Conservation (phyloP, 2,329 filamentous ascomycete genomes). For the Botryotinia globosa region DNA sequence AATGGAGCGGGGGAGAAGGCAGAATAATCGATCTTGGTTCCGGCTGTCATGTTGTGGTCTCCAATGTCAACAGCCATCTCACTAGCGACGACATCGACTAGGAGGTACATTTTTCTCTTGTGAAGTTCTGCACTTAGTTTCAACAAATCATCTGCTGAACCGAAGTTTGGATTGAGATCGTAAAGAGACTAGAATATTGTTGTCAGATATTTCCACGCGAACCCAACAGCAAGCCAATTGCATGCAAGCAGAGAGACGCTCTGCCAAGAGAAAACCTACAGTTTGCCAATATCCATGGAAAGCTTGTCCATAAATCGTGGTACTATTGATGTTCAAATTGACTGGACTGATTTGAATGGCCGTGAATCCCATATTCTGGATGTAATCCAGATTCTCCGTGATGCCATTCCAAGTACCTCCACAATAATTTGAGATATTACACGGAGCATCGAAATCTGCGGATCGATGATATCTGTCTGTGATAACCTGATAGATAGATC, state of each 20-base stretch:
- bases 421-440: conserved; percentile 42
- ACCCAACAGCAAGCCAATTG: background rate
- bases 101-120: conserved; percentile 49
- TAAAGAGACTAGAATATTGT: conserved; percentile 45
- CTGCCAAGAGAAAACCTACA: background rate
- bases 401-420: conserved; percentile 47
- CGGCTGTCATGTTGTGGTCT: conserved; percentile 17
- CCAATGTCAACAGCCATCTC: conserved; percentile 40
- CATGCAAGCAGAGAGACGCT: background rate
- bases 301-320: conserved; percentile 27
- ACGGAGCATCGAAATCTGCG: conserved; percentile 35
- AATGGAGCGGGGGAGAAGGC: conserved; percentile 24
- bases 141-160: conserved; percentile 57
- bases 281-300: conserved; percentile 21
- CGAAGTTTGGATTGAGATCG: conserved; percentile 56
- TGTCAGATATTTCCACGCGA: background rate
- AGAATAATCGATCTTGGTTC: conserved; percentile 25
- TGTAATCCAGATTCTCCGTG: conserved; percentile 44
- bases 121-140: conserved; percentile 55
- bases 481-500: conserved; percentile 19
- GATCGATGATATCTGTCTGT: conserved; percentile 44
- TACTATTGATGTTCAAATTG: conserved; percentile 40
- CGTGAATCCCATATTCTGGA: conserved; percentile 34
- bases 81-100: conserved; percentile 52
- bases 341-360: conserved; percentile 46